Base-by-base conservation (phyloP, 208 protist species). In the Trypanosomatidae sp. region DNA sequence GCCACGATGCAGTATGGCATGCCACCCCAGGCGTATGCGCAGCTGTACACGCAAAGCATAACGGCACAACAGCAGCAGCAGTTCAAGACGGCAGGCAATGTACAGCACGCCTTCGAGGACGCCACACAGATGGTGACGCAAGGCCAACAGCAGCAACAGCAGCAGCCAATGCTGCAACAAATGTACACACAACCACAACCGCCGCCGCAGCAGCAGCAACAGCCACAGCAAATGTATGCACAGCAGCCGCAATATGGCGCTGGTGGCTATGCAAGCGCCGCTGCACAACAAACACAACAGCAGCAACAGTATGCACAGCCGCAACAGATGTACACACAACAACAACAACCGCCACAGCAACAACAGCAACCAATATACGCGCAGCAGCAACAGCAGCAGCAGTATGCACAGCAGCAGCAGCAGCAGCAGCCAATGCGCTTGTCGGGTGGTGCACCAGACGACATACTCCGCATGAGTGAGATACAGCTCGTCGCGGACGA, bases 41-140 rank as follows among this genome's bases (percentile, higher is more conserved):
- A 62, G 27, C 2, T 15, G 20, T 15, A 39, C 6, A 35, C n/a
- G n/a, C n/a, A n/a, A n/a, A n/a, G n/a, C n/a, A n/a, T n/a, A n/a
- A n/a, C n/a, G n/a, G n/a, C n/a, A n/a, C n/a, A n/a, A n/a, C n/a
- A n/a, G n/a, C n/a, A n/a, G n/a, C n/a, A n/a, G n/a, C n/a, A n/a
- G n/a, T n/a, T n/a, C n/a, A n/a, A n/a, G n/a, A n/a, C n/a, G n/a
- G n/a, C n/a, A n/a, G n/a, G n/a, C n/a, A n/a, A n/a, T n/a, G 50
- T 80, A 2, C 56, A 63, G 39, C 61, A 81, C 44, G 35, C 53
- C 43, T 81, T 82, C 44, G 69, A 81, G 22, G 68, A 87, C 55
- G 54, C 61, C 6, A 56, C 58, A 3, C 26, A 39, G n/a, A 8
- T 51, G 1, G 16, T 8, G 15, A 23, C 20, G 26, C 48, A 45